Evolutionary conservation across 1,139 yeast species (phyloP).

Genomic region (Geotrichum fermentans): DNA sequence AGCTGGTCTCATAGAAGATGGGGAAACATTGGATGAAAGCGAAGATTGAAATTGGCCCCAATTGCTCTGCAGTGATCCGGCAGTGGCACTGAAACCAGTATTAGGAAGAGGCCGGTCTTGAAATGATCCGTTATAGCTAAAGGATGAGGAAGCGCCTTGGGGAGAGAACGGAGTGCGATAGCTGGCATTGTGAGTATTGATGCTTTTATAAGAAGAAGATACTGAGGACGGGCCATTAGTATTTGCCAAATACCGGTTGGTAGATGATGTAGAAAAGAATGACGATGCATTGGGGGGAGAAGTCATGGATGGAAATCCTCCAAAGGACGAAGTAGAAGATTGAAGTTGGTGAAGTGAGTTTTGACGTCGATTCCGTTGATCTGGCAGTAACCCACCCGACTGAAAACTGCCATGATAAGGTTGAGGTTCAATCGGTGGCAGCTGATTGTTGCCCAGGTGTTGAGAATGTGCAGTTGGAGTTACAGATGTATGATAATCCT

Average conservation of each 20-base stretch:
- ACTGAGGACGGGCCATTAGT: conserved; percentile 33
- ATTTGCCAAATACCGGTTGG: conserved; percentile 28
- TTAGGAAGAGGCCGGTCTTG: conserved; percentile 7
- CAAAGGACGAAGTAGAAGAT: conserved; percentile 5
- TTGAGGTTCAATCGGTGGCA: no score
- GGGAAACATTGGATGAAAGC: not conserved
- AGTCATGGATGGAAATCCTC: conserved; percentile 4
- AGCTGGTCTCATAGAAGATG: not conserved
- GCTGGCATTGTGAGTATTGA: conserved; percentile 16
- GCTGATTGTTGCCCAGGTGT: no score
- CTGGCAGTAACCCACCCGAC: no score
- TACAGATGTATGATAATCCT: no score
- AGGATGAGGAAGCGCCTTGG: conserved; percentile 6
- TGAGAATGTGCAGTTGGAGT: no score
- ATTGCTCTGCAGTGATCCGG: no score
- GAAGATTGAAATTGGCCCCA: not conserved
- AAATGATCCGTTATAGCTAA: not conserved
- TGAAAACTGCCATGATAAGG: no score
- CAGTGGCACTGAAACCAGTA: no score
- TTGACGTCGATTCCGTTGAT: no score
- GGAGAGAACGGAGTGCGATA: conserved; percentile 18
- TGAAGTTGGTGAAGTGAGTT: not conserved
- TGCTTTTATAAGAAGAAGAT: conserved; percentile 29
- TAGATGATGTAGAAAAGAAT: conserved; percentile 16
- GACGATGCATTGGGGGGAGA: conserved; percentile 19